Evolutionary conservation across 2,329 filamentous ascomycete species (phyloP), one percentile per base, ranked within the genome.

Genomic region (Colletotrichum truncatum): DNA sequence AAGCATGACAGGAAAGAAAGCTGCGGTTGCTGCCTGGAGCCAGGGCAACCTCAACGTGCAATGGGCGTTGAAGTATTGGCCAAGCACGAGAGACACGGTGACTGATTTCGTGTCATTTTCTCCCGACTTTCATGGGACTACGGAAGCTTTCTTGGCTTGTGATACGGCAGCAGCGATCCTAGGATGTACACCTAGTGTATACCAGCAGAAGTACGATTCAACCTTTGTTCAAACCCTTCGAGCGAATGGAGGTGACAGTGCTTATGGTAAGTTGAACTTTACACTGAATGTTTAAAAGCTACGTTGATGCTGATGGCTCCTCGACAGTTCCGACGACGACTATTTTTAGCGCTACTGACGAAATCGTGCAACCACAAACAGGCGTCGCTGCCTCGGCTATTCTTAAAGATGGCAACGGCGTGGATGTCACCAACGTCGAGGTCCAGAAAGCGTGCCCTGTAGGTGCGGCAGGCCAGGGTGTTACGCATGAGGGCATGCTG

Each of bases 61-160:
- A 71, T 89, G 86, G 87, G 84, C 82, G 0, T 74, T 86, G 67
- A 87, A 87, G 69, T 87, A 86, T 74, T 88, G 83, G 82, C 84
- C 84, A 0, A 84, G 81, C 3, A 84, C 82, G 1, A 77, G 81
- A 3, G 49, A 49, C 2, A 72, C 77, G 0, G 78, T 83, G 2
- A 77, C 77, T n/a, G 81, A 88, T 69, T 81, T 86, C 69, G 78
- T 89, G 30, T 78, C 82, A 38, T 77, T 87, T 45, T 82, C 80
- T 12, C 78, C 85, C 1, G 85, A 87, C 68, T 88, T 85, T 46
- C 68, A 70, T 26, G 73, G 73, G 8, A 73, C 71, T 4, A 65
- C 43, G 9, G 57, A 55, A 26, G 49, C 57, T 1, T 62, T 65
- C 11, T 4, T 36, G 8, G 62, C 43, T 21, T 65, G 62, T 34